These are phyloP conservation scores for Neonectria coccinea DNA, from an alignment of 2,329 filamentous ascomycete genomes.

Conservation along the genomic window DNA sequence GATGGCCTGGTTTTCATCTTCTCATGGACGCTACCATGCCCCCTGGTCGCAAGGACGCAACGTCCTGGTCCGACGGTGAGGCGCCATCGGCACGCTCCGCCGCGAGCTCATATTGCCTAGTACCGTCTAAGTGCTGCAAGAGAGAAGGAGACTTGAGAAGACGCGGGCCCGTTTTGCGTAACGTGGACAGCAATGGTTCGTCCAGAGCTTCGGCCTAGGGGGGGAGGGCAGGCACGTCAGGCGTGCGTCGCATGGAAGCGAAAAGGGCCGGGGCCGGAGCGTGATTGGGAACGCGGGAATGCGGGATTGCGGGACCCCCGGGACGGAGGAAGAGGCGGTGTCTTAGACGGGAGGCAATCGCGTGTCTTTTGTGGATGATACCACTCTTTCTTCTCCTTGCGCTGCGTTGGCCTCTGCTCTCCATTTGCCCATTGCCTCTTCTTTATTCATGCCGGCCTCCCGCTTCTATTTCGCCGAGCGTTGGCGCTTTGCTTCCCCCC, in stretches of 20 bases:
- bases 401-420: not conserved
- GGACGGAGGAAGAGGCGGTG: slow-evolving; percentile 19
- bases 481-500: not conserved
- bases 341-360: slow-evolving; percentile 15
- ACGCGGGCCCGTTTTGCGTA: slow-evolving; percentile 15
- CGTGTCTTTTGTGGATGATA: slow-evolving; percentile 4
- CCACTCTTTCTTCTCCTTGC: not conserved
- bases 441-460: not conserved
- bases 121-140: slow-evolving; percentile 7
- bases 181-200: slow-evolving; percentile 41
- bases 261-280: slow-evolving; percentile 3
- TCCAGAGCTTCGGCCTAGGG: slow-evolving; percentile 24
- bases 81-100: slow-evolving; percentile 17
- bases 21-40: slow-evolving; percentile 1
- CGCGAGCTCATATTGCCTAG: slow-evolving; percentile 2
- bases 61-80: not conserved
- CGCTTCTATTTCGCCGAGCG: not conserved
- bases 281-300: slow-evolving; percentile 9
- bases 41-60: not conserved
- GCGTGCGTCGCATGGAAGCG: slow-evolving; percentile 32
- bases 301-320: slow-evolving; percentile 6
- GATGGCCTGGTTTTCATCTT: slow-evolving; percentile 7
- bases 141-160: not conserved
- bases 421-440: not conserved
- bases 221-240: slow-evolving; percentile 22